Base-by-base conservation (phyloP, 306 rosid genomes). In the Medicago arabica region DNA sequence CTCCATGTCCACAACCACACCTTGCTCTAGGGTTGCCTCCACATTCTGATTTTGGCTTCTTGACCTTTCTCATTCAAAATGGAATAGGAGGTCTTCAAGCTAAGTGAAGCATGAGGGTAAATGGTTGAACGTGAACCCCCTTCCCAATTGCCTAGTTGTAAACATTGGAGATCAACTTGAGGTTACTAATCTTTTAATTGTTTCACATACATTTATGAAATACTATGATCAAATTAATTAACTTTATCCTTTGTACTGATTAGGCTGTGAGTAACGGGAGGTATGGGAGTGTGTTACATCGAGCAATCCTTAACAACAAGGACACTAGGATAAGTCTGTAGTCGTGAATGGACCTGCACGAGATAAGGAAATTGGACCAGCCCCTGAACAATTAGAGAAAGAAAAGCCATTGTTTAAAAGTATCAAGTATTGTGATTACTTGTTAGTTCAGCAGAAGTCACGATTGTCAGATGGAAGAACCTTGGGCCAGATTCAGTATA, bases 1-100 rank as follows among this genome's bases (percentile, higher is more conserved):
- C 96, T 15, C 87, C 93, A 0, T 88, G 93, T 71, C 93, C 93
- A 8, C 83, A 88, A 65, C 96, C 96, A 16, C 85, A 85, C 21
- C 83, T 84, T 58, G 91, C 91, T 71, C 19, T 85, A 41, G 96
- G 96, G 0, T 0, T 91, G 83, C 93, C 91, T 1, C 78, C 91
- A 13, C 93, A 91, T 77, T 83, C 90, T 0, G 96, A 91, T 64
- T 80, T 80, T 6, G 90, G 84, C 72, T 71, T 87, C 8, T 13
- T 88, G 4, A 87, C 96, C 51, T 60, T 87, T 0, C 82, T 88
- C 28, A 68, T 34, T 0, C 87, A 88, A 6, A 91, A 91, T 77
- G 93, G 84, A 18, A 64, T 91, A 16, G 83, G 79, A 60, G 96
- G 96, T 9, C 91, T 91, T 60, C 96, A 91, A 80, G 80, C 85